phyloP scores from a whole-genome alignment of 306 rosid species.

The Trichosanthes cucumerina region DNA sequence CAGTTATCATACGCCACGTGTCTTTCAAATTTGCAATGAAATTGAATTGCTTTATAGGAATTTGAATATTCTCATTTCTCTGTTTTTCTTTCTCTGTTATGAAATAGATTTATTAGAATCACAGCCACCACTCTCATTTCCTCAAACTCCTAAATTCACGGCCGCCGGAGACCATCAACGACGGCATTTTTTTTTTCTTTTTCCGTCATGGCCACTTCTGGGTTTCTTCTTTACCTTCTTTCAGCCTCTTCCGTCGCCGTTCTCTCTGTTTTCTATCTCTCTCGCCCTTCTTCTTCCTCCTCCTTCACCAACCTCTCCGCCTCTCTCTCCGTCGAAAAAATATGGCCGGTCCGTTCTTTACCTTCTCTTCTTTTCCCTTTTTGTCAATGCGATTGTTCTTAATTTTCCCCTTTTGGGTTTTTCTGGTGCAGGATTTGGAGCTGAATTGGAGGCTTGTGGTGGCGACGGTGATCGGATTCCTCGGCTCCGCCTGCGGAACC shows the following conservation, averaged over 20 bases:
- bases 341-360: constrained; percentile 65
- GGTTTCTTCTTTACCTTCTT: constrained; percentile 39
- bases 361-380: background rate
- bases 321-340: constrained; percentile 1
- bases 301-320: background rate
- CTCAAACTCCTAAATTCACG: background rate
- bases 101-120: background rate
- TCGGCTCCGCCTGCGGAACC: constrained; percentile 88
- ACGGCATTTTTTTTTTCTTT: background rate
- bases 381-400: background rate
- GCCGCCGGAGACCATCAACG: background rate
- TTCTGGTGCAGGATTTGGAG: constrained; percentile 44
- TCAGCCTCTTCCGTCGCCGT: constrained; percentile 47
- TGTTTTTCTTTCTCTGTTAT: background rate
- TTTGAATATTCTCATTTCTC: background rate
- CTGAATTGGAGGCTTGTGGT: constrained; percentile 53
- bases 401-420: background rate
- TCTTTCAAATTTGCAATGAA: background rate
- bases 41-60: background rate
- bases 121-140: background rate
- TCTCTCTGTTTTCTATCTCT: constrained; percentile 37
- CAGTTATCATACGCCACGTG: background rate
- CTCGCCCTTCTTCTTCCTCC: constrained; percentile 12
- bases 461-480: constrained; percentile 71
- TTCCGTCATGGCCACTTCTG: constrained; percentile 34